These are phyloP conservation scores for Aspergillus ochraceus DNA, from an alignment of 2,329 filamentous ascomycete species.

Conservation along the genomic window DNA sequence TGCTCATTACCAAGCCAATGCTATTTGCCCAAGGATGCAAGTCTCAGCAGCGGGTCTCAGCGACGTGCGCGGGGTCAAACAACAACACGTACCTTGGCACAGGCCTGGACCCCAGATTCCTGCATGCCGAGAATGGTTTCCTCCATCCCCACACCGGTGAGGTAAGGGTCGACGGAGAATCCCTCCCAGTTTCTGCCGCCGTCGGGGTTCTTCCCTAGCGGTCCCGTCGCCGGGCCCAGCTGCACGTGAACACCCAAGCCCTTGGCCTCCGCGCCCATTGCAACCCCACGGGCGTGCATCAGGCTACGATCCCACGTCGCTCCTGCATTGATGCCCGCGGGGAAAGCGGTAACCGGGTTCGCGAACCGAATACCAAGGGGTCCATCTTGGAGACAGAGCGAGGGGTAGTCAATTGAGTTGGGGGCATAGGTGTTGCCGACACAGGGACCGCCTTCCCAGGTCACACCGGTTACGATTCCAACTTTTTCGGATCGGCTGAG, in stretches of 20 bases:
- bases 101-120: constrained; percentile 41
- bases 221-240: constrained; percentile 42
- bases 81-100: constrained; percentile 16
- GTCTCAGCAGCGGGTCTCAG: not conserved
- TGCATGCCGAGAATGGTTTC: constrained; percentile 46
- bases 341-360: constrained; percentile 45
- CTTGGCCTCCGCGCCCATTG: constrained; percentile 54
- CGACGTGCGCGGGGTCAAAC: not conserved
- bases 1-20: constrained; percentile 67
- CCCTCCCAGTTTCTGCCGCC: constrained; percentile 49
- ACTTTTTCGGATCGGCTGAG: constrained; percentile 26
- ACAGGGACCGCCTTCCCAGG: constrained; percentile 30
- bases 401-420: constrained; percentile 30
- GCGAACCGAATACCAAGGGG: constrained; percentile 42
- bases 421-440: constrained; percentile 33
- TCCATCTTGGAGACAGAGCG: constrained; percentile 33
- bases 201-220: constrained; percentile 42
- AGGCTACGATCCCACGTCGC: constrained; percentile 56
- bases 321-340: constrained; percentile 44
- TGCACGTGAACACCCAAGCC: constrained; percentile 37
- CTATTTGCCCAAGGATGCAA: constrained; percentile 50
- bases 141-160: constrained; percentile 42
- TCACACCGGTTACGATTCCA: constrained; percentile 30
- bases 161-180: constrained; percentile 40
- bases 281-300: constrained; percentile 52